Evolutionary conservation across 2,329 filamentous ascomycete species (phyloP).

Genomic region (Pseudopyricularia cyperi): DNA sequence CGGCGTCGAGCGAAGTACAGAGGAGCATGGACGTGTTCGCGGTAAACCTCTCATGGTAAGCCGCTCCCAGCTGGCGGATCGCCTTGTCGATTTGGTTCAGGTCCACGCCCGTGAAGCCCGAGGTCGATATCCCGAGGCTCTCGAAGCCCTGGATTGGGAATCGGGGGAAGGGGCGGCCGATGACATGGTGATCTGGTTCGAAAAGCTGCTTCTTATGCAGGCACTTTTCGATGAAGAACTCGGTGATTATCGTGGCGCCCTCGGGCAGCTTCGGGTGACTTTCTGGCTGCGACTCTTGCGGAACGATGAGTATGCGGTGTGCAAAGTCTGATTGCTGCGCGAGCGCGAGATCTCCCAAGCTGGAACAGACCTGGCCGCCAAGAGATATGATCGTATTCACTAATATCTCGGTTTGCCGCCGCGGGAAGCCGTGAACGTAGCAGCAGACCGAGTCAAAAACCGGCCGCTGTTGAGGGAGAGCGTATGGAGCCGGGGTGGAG

Average conservation of each 20-base stretch:
- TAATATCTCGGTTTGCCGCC: conserved; percentile 34
- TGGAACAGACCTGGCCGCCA: conserved; percentile 28
- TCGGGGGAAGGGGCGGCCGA: conserved; percentile 62
- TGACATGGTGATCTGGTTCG: conserved; percentile 53
- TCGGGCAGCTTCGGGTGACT: conserved; percentile 26
- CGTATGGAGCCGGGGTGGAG: neutral
- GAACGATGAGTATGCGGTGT: conserved; percentile 39
- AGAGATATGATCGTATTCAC: conserved; percentile 33
- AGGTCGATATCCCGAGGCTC: conserved; percentile 61
- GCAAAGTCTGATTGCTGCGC: conserved; percentile 14
- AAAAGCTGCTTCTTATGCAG: conserved; percentile 63
- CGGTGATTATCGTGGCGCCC: conserved; percentile 51
- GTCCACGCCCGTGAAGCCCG: conserved; percentile 74
- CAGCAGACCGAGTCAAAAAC: conserved; percentile 41
- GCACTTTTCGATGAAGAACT: conserved; percentile 89
- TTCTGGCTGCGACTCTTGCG: conserved; percentile 33
- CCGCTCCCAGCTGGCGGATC: conserved; percentile 63
- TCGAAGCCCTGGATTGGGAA: conserved; percentile 61
- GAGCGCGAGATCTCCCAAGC: conserved; percentile 26
- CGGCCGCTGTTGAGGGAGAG: neutral
- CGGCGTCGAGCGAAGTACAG: conserved; percentile 43
- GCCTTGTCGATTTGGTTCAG: conserved; percentile 72
- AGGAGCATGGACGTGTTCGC: conserved; percentile 63
- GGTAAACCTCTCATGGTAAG: conserved; percentile 67
- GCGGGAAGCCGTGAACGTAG: conserved; percentile 45